Base-by-base conservation (phyloP, 768 basidiomycete genomes). In the Phylloporus sp. region DNA sequence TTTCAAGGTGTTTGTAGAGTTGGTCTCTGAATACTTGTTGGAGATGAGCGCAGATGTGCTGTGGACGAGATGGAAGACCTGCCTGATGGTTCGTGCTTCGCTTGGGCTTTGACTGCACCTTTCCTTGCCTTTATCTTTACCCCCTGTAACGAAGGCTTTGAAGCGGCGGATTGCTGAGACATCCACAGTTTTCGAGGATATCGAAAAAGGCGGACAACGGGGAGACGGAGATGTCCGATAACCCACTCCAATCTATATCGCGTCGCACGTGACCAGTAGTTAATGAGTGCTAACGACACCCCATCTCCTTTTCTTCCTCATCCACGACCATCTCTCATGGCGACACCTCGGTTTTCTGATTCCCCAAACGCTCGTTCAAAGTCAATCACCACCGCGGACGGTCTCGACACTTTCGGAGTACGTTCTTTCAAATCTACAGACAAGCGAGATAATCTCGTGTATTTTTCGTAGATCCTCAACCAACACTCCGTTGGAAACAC, bases 91-190 rank as follows among this genome's bases (percentile, higher is more conserved):
- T 92, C 90, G 90, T 92, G 90, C 72, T 90, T 92, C 60, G 90
- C 90, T 20, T 87, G 84, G 31, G 90, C 90, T 71, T 92, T 92
- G 58, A 90, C 90, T 62, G 85, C 87, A 59, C 90, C 84, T 74
- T 92, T 92, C 73, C 90, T 83, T 65, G 87, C 87, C 81, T 86
- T 92, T 63, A 92, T 90, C 78, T 85, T 78, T 70, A 92, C 90
- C 72, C 88, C 88, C 79, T 86, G 84, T 69, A 90, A 78, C 76
- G 86, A 86, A 86, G 88, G 88, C 80, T 88, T 90, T 71, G 80
- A 66, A 71, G 80, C 75, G 65, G 81, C 68, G 72, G 83, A 69
- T 88, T 86, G 87, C 80, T 84, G 83, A 90, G 88, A 90, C 88
- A 90, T 90, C 73, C 87, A 90, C 84, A 76, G 72, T 76, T 70